Evolutionary conservation across 2,329 filamentous ascomycete species (phyloP), one percentile per base, ranked within the genome.

Genomic region (Thielaviopsis euricoi): DNA sequence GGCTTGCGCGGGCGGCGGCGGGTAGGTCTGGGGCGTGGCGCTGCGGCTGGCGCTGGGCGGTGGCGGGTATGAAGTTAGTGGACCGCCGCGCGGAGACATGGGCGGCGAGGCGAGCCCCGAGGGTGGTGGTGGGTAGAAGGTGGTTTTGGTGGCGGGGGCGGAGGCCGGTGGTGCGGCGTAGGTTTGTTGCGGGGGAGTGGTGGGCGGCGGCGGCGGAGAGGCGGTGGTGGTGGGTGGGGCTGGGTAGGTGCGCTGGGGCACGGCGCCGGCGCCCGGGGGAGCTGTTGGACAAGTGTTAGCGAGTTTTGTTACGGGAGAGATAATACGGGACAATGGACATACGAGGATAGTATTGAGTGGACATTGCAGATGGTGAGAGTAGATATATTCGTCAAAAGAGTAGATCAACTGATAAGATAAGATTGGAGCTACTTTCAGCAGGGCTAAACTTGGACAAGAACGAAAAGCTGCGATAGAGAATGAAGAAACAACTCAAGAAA

Each of bases 81-180:
- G 69, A 66, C 21, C 65, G 64, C 54, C 69, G 64, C 55, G 71
- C 29, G 55, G 46, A 29, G 46, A 43, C 26, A 65, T 62, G 12
- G 68, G 67, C 3, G 65, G 66, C 12, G 67, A 63, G 52, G 68
- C 65, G 15, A 57, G 15, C 57, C 65, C 64, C 17, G 68, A 66
- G 17, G 72, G 70, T 13, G 73, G 72, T 56, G 73, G 69, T 54
- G 73, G 69, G 53, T 74, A 76, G 66, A 74, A 76, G 52, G 71
- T 72, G 22, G 71, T 68, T 61, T 71, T 70, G 64, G 70, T 71
- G 49, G 73, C 71, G 2, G 75, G 74, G 53, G 74, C 71, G 22
- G 75, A 77, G 5, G 70, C 72, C 33, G 62, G 65, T 13, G 65
- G 63, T 48, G 62, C 62, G 56, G 61, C 55, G 33, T 61, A 63